phyloP scores from a whole-genome alignment of 1,139 yeast genomes.

The Taphrina confusa region DNA sequence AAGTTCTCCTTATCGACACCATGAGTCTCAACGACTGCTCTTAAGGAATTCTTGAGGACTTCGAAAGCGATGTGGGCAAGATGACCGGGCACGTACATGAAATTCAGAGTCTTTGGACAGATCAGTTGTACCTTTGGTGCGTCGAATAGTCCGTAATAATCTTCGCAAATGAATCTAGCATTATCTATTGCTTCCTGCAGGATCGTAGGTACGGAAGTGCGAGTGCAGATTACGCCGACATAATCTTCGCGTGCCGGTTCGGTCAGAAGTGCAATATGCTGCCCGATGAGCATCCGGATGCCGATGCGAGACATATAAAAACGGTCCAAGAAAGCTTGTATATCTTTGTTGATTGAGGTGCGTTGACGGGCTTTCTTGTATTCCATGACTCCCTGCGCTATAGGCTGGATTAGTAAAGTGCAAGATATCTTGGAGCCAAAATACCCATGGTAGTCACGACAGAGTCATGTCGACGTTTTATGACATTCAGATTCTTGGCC shows the following conservation, averaged over 20 bases:
- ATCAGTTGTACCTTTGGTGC: slow-evolving; percentile 78
- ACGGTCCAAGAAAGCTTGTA: slow-evolving; percentile 75
- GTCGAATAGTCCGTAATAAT: slow-evolving; percentile 77
- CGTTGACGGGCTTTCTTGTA: slow-evolving; percentile 58
- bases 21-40: slow-evolving; percentile 82
- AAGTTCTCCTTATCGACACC: slow-evolving; percentile 56
- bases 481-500: slow-evolving; percentile 64
- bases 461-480: slow-evolving; percentile 85
- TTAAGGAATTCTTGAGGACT: slow-evolving; percentile 74
- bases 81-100: slow-evolving; percentile 90
- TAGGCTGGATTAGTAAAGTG: background rate
- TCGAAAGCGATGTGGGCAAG: slow-evolving; percentile 85
- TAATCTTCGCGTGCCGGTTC: slow-evolving; percentile 63
- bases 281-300: slow-evolving; percentile 85
- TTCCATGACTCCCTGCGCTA: slow-evolving; percentile 84
- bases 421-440: background rate
- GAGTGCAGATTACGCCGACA: slow-evolving; percentile 82
- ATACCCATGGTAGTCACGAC: slow-evolving; percentile 75
- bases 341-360: slow-evolving; percentile 53
- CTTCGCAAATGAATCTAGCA: slow-evolving; percentile 83
- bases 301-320: slow-evolving; percentile 88
- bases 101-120: slow-evolving; percentile 67
- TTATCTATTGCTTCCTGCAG: slow-evolving; percentile 85
- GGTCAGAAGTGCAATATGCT: slow-evolving; percentile 75
- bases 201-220: slow-evolving; percentile 74